Conservation (phyloP, 2,329 filamentous ascomycete genomes). For the Chrysoporthe puriensis region DNA sequence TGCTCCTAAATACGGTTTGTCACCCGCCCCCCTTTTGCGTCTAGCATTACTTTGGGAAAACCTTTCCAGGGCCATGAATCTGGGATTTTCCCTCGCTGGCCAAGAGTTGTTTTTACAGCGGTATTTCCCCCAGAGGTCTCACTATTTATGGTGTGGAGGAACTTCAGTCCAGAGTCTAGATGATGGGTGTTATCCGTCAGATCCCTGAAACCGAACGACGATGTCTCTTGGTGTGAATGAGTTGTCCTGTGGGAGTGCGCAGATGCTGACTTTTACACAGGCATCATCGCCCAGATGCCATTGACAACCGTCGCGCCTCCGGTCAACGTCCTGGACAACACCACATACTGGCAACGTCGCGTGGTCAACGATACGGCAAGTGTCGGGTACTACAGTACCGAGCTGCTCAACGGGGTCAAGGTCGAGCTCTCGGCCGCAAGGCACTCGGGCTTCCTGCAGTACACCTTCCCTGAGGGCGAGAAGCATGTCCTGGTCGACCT, state of each 20-base stretch:
- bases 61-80: too few species aligned
- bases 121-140: too few species aligned
- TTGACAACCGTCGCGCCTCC: slow-evolving; percentile 44
- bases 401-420: slow-evolving; percentile 51
- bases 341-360: slow-evolving; percentile 49
- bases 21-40: background rate
- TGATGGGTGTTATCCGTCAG: too few species aligned
- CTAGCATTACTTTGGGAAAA: too few species aligned
- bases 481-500: slow-evolving; percentile 50
- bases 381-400: slow-evolving; percentile 58
- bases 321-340: slow-evolving; percentile 52
- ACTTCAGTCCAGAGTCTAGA: too few species aligned
- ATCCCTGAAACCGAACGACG: too few species aligned
- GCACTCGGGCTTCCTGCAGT: slow-evolving; percentile 56
- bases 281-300: slow-evolving; percentile 53
- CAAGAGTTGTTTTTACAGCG: too few species aligned
- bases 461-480: slow-evolving; percentile 50
- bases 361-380: slow-evolving; percentile 45
- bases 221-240: background rate
- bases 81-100: too few species aligned
- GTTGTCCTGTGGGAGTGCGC: background rate
- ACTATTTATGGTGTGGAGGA: too few species aligned
- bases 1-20: slow-evolving; percentile 57
- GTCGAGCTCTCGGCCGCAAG: slow-evolving; percentile 53
- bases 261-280: background rate